These are phyloP conservation scores for Phytophthora capsici DNA, from an alignment of 352 stramenopile genomes.

Conservation along the genomic window DNA sequence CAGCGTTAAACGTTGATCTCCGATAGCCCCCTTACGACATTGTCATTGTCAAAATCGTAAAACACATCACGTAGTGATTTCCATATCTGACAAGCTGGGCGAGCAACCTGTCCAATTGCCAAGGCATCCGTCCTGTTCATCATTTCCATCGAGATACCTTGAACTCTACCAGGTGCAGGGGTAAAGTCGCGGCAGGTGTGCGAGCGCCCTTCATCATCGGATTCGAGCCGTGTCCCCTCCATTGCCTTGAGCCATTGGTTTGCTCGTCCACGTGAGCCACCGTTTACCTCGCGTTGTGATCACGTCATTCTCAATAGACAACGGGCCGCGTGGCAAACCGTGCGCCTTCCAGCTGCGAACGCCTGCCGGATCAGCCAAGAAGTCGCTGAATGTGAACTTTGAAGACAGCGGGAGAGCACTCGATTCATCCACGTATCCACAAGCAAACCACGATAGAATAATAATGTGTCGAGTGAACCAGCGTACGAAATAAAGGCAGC, in stretches of 20 bases:
- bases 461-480: constrained; percentile 94
- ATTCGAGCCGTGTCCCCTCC: constrained; percentile 89
- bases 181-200: too few species aligned
- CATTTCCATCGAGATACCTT: too few species aligned
- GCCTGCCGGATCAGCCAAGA: constrained; percentile 93
- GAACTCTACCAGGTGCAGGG: too few species aligned
- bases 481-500: constrained; percentile 96
- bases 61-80: too few species aligned
- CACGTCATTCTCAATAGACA: constrained; percentile 96
- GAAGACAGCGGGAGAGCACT: constrained; percentile 86
- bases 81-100: too few species aligned
- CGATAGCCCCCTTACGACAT: too few species aligned
- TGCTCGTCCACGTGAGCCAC: constrained; percentile 95
- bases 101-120: too few species aligned
- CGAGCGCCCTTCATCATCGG: constrained; percentile 96
- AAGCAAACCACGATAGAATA: constrained; percentile 86
- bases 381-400: constrained; percentile 93
- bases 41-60: too few species aligned
- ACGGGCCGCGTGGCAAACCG: constrained; percentile 90
- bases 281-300: constrained; percentile 94
- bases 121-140: too few species aligned
- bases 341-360: constrained; percentile 96
- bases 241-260: constrained; percentile 98
- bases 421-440: constrained; percentile 91
- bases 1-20: too few species aligned